phyloP scores from a whole-genome alignment of 2,329 filamentous ascomycete species.

The Arthrinium phaeospermum region DNA sequence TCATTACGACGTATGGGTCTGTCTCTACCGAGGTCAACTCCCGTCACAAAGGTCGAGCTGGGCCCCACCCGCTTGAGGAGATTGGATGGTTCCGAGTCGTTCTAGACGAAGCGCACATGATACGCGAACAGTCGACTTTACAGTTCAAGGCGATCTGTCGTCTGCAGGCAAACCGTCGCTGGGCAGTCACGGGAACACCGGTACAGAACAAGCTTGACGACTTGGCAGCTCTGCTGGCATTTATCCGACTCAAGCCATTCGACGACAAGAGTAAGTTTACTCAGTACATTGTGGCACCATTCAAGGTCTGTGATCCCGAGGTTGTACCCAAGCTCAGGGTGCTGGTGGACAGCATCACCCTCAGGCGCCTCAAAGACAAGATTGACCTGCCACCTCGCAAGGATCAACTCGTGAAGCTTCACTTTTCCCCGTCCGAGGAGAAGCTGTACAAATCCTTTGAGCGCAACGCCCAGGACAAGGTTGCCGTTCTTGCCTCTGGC shows the following conservation, averaged over 20 bases:
- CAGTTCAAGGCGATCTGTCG: conserved; percentile 86
- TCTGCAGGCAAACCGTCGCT: conserved; percentile 80
- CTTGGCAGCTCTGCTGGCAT: conserved; percentile 83
- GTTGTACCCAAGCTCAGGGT: conserved; percentile 86
- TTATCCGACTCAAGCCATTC: conserved; percentile 84
- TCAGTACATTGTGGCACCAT: conserved; percentile 80
- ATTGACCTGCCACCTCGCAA: conserved; percentile 79
- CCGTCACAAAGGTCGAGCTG: conserved; percentile 65
- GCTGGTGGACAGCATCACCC: conserved; percentile 91
- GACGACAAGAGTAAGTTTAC: conserved; percentile 78
- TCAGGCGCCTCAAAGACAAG: conserved; percentile 89
- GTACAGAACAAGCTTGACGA: conserved; percentile 95
- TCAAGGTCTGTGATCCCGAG: conserved; percentile 84
- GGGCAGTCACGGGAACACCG: conserved; percentile 97
- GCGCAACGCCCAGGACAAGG: conserved; percentile 78
- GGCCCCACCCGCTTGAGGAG: conserved; percentile 70
- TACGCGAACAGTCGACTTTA: conserved; percentile 81
- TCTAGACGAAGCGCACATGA: conserved; percentile 92
- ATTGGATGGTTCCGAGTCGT: conserved; percentile 94
- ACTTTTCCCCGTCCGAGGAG: conserved; percentile 78
- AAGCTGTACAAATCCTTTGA: conserved; percentile 85
- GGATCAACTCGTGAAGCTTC: conserved; percentile 74
- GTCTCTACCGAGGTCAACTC: conserved; percentile 78
- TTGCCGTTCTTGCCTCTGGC: conserved; percentile 72
- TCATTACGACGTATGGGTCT: conserved; percentile 93